A percentile compares a stretch with the other conserved stretches of the same genome.
phyloP scores from a whole-genome alignment of 2,329 filamentous ascomycete species.

The Pestalotiopsis sp. region DNA sequence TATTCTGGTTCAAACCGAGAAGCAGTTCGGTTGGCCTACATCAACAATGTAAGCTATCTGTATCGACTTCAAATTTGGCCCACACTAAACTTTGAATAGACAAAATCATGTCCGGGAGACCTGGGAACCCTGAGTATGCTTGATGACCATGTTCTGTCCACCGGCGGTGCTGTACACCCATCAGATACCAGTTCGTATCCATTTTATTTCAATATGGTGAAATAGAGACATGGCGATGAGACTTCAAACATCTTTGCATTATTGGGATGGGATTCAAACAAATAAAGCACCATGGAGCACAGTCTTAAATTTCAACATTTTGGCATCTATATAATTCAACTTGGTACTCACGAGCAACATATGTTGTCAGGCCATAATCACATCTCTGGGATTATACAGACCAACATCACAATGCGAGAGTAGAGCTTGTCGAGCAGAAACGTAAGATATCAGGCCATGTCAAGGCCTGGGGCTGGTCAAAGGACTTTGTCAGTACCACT shows the following conservation, averaged over 20 bases:
- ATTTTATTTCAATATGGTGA: too few species aligned
- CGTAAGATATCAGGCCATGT: background rate
- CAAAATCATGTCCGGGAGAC: background rate
- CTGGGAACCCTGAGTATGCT: background rate
- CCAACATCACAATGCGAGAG: background rate
- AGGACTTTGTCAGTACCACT: background rate
- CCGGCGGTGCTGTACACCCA: too few species aligned
- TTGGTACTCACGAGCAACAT: background rate
- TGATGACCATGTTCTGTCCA: background rate
- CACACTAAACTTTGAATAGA: background rate
- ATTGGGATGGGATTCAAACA: background rate
- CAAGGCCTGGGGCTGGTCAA: background rate
- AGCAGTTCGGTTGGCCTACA: conserved; percentile 20
- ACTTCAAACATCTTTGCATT: background rate
- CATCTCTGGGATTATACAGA: background rate
- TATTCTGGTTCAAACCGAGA: conserved; percentile 33
- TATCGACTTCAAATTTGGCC: background rate
- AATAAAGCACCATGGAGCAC: background rate
- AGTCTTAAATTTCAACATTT: background rate
- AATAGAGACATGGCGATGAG: background rate
- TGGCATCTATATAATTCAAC: background rate
- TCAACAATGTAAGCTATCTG: conserved; percentile 4
- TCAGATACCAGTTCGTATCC: too few species aligned
- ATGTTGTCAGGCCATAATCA: background rate
- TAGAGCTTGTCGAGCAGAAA: background rate